phyloP scores from a whole-genome alignment of 352 stramenopile species.

The Phytophthora agathidicida region DNA sequence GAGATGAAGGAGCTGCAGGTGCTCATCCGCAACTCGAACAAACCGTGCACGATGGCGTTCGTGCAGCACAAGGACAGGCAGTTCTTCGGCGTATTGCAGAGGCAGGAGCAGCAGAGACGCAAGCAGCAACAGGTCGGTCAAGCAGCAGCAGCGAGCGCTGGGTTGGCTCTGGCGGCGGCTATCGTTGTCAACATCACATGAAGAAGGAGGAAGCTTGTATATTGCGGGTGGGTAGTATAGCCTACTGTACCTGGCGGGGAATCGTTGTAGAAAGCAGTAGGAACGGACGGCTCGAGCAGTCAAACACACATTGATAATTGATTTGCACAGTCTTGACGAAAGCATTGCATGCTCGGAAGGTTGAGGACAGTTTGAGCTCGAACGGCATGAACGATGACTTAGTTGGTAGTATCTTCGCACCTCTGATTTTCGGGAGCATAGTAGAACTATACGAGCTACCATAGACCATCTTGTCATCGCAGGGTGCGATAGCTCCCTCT shows the following conservation, averaged over 20 bases:
- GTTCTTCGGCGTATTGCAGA: slow-evolving; percentile 43
- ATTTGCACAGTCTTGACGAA: no score
- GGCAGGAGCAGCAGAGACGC: slow-evolving; percentile 33
- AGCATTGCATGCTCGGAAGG: no score
- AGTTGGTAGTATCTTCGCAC: no score
- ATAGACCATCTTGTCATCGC: no score
- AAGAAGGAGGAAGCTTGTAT: slow-evolving; percentile 6
- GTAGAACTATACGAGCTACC: no score
- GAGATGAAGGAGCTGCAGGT: slow-evolving; percentile 70
- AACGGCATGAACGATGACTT: no score
- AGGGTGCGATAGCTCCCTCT: no score
- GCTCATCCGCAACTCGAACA: slow-evolving; percentile 55
- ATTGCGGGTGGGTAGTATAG: not conserved
- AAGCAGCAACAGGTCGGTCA: slow-evolving; percentile 26
- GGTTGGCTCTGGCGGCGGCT: slow-evolving; percentile 38
- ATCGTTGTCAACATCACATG: slow-evolving; percentile 45
- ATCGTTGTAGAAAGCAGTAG: no score
- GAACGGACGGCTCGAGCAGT: no score
- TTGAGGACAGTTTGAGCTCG: no score
- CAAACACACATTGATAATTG: slow-evolving; percentile 12
- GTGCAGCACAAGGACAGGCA: slow-evolving; percentile 59
- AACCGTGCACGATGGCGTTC: slow-evolving; percentile 71
- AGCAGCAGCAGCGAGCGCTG: slow-evolving; percentile 28
- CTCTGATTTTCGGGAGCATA: no score
- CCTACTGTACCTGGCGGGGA: no score